Percentiles rank a stretch among this genome's conserved stretches.
phyloP scores from a whole-genome alignment of 257 asterid species.

The Misopates orontium region DNA sequence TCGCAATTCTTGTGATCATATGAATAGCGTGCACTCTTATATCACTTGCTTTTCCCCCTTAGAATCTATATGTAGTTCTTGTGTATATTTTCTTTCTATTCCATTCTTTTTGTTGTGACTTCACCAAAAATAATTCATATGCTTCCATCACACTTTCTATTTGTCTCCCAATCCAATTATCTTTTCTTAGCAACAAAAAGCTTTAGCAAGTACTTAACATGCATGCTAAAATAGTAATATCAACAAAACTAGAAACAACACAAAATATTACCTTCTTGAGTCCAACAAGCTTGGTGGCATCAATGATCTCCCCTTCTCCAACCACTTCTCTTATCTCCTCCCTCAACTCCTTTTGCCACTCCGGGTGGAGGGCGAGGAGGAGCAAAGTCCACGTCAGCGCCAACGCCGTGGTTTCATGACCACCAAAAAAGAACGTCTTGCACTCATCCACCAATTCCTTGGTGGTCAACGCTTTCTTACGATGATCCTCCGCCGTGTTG shows the following conservation, averaged over 20 bases:
- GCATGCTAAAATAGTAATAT: conserved; percentile 14
- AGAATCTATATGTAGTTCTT: conserved; percentile 1
- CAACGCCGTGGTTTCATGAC: conserved; percentile 88
- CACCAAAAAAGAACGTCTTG: conserved; percentile 90
- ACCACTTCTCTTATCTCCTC: conserved; percentile 63
- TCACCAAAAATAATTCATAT: background rate
- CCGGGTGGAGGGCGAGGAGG: conserved; percentile 59
- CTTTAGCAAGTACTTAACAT: conserved; percentile 9
- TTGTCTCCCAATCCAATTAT: background rate
- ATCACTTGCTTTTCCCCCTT: too few relatives aligned
- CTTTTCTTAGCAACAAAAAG: background rate
- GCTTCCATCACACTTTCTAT: conserved; percentile 16
- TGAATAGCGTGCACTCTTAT: too few relatives aligned
- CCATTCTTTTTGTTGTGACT: background rate
- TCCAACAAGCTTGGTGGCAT: conserved; percentile 54
- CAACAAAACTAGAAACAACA: background rate
- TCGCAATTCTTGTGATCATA: too few relatives aligned
- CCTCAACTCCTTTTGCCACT: conserved; percentile 70
- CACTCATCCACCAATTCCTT: conserved; percentile 83
- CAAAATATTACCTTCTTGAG: conserved; percentile 64
- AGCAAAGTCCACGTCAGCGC: conserved; percentile 82
- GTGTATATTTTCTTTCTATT: conserved; percentile 8
- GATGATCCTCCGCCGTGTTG: conserved; percentile 37
- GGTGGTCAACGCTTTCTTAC: conserved; percentile 43
- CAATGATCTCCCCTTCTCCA: conserved; percentile 46